Percentiles rank a stretch among this genome's conserved stretches.
These are phyloP conservation scores for Aspergillus tanneri DNA, from an alignment of 2,329 filamentous ascomycete genomes.

Conservation along the genomic window DNA sequence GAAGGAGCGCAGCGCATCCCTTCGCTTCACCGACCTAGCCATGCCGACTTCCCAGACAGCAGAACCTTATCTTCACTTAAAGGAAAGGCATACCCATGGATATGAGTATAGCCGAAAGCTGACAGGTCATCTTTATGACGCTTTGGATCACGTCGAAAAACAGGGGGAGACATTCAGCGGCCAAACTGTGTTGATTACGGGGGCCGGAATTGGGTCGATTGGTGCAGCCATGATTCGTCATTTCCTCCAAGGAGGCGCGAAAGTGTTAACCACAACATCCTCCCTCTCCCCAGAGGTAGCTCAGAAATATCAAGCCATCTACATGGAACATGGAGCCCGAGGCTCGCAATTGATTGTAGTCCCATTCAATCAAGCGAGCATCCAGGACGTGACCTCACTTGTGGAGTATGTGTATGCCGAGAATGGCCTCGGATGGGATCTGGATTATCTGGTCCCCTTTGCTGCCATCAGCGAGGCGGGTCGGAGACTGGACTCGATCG, in stretches of 20 bases:
- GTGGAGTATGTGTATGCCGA: slow-evolving; percentile 97
- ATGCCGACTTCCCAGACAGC: slow-evolving; percentile 61
- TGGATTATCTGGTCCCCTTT: slow-evolving; percentile 94
- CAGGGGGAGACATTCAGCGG: slow-evolving; percentile 86
- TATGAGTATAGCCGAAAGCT: slow-evolving; percentile 99
- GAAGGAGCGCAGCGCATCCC: too few species aligned
- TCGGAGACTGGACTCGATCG: slow-evolving; percentile 92
- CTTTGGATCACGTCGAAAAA: slow-evolving; percentile 82
- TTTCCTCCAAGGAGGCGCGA: slow-evolving; percentile 91
- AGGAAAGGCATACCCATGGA: slow-evolving; percentile 92
- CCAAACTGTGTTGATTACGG: slow-evolving; percentile 97
- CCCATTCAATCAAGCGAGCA: slow-evolving; percentile 98
- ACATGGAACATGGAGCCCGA: slow-evolving; percentile 86
- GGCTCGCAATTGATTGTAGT: slow-evolving; percentile 97
- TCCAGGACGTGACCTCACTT: slow-evolving; percentile 92
- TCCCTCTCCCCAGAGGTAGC: slow-evolving; percentile 96
- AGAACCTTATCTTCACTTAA: slow-evolving; percentile 94
- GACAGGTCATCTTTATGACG: slow-evolving; percentile 87
- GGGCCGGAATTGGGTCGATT: slow-evolving; percentile 95
- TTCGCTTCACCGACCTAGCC: too few species aligned
- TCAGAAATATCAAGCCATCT: slow-evolving; percentile 99
- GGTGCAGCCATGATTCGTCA: slow-evolving; percentile 95
- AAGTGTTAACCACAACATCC: slow-evolving; percentile 94
- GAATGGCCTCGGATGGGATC: slow-evolving; percentile 95
- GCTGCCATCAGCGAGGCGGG: slow-evolving; percentile 97